Base-by-base conservation (phyloP, 192 early-diverging fungal genomes). In the Backusella liffmaniae region DNA sequence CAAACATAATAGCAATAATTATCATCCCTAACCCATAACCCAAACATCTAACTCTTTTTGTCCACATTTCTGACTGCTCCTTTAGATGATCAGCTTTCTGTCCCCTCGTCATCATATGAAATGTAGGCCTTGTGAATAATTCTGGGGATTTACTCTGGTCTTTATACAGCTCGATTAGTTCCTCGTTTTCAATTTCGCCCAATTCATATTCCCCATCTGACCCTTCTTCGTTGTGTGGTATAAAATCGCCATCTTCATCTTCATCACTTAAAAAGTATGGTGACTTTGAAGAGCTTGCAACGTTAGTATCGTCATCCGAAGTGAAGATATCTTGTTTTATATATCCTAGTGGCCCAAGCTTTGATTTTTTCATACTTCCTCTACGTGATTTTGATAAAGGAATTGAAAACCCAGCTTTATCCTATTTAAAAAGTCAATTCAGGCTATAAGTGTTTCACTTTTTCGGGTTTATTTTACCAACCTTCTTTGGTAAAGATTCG, bases 401-500 rank as follows among this genome's bases (percentile, higher is more conserved):
- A 5, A 69, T 69, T 39, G 67, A 26, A 36, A 69, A 69, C 1
- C 67, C 67, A 41, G 42, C 67, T 37, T 69, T 36, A 41, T 69
- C 67, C 67, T 69, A 37, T 35, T 32, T 23, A 6, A 36, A 21
- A 69, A 29, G 26, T 41, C 5, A 3, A 8, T 36, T 4, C 16
- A 69, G 10, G 36, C 18, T 49, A n/a, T 36, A n/a, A 67, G 5
- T 36, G 8, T 39, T 69, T 37, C 67, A 9, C n/a, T 23, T 26
- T 37, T 13, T 36, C 35, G 16, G 16, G 15, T 36, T 23, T 23
- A 37, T 41, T 23, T 12, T 13, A 18, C 23, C 39, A 23, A 35
- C 67, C 37, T 69, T 69, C 16, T 69, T 36, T 35, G 67, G 30
- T 39, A 69, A 69, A 18, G 35, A 42, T 0, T 69, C 35, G 16